Conservation (phyloP, 306 rosid genomes). For the Phaseolus lunatus region DNA sequence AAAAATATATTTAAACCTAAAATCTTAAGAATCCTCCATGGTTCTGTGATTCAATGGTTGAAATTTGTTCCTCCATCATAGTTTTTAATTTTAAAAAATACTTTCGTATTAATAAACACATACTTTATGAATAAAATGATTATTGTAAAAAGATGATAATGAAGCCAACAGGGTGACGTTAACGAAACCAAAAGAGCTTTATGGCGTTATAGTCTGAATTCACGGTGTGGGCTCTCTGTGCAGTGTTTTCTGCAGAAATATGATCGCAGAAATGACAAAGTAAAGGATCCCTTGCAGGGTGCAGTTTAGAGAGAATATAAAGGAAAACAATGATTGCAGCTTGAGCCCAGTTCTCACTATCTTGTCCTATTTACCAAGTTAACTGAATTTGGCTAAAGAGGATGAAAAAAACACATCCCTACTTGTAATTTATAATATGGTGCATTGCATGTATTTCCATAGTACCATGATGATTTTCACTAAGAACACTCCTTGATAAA, state of each 20-base stretch:
- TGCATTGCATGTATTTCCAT: background rate
- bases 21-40: background rate
- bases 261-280: background rate
- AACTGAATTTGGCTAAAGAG: conserved; percentile 26
- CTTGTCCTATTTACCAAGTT: conserved; percentile 16
- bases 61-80: background rate
- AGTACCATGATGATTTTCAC: conserved; percentile 1
- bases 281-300: conserved; percentile 4
- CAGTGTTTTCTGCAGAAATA: background rate
- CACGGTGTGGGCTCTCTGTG: background rate
- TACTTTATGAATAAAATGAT: background rate
- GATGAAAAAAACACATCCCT: background rate
- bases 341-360: conserved; percentile 1
- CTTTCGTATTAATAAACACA: too few species aligned
- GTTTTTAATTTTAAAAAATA: too few species aligned
- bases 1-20: too few species aligned
- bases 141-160: background rate
- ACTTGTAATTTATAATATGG: background rate
- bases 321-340: conserved; percentile 17
- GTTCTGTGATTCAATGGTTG: background rate
- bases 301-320: conserved; percentile 10
- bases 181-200: background rate
- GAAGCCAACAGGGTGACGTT: background rate
- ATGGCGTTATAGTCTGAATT: background rate
- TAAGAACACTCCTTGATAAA: too few species aligned